phyloP scores from a whole-genome alignment of 169 alveolate genomes.

The Plasmodium adleri region DNA sequence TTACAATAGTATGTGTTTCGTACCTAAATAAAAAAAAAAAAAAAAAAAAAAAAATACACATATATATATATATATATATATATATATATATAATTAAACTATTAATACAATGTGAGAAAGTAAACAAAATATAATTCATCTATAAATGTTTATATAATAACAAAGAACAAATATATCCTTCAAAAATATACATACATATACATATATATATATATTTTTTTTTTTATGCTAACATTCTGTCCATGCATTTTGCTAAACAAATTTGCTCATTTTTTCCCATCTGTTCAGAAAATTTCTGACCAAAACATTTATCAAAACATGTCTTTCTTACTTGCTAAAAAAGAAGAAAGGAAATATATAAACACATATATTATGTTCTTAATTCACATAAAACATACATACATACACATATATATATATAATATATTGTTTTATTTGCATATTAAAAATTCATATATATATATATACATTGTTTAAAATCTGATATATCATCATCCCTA shows the following conservation, averaged over 20 bases:
- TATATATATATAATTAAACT: neutral
- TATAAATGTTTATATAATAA: neutral
- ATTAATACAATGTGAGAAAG: neutral
- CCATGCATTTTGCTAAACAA: slow-evolving; percentile 93
- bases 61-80: slow-evolving; percentile 1
- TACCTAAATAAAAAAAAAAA: slow-evolving; percentile 79
- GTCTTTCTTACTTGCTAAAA: slow-evolving; percentile 89
- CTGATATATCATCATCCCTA: slow-evolving; percentile 73
- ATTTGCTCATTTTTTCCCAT: slow-evolving; percentile 87
- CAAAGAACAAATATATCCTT: too few relatives aligned
- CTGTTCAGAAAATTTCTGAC: slow-evolving; percentile 85
- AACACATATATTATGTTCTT: neutral
- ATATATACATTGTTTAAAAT: slow-evolving; percentile 51
- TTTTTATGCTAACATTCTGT: slow-evolving; percentile 85
- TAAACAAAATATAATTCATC: neutral
- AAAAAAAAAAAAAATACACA: neutral
- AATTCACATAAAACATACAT: too few relatives aligned
- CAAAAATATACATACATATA: neutral
- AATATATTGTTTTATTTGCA: too few relatives aligned
- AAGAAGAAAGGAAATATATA: slow-evolving; percentile 1
- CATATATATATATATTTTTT: neutral
- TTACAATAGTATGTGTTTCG: slow-evolving; percentile 91
- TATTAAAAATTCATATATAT: slow-evolving; percentile 4
- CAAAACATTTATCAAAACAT: slow-evolving; percentile 91
- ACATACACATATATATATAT: too few relatives aligned